phyloP scores from a whole-genome alignment of 805 yeast genomes.

The Cyberlindnera mrakii region DNA sequence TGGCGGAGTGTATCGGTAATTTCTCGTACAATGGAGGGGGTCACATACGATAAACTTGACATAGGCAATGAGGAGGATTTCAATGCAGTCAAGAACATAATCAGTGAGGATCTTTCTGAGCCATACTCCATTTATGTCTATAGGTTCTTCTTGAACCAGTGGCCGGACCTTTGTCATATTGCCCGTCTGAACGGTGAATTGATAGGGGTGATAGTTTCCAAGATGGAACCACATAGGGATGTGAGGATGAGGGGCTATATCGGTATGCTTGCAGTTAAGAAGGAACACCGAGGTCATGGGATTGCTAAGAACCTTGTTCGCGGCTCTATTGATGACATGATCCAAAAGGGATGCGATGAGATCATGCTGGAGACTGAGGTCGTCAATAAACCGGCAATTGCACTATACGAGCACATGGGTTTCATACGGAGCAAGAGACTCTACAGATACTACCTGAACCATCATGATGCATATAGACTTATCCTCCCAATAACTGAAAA shows the following conservation, averaged over 20 bases:
- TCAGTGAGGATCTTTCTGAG: constrained; percentile 75
- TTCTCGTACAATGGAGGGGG: constrained; percentile 1
- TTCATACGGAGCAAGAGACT: constrained; percentile 70
- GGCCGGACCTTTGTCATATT: constrained; percentile 81
- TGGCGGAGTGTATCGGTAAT: no score
- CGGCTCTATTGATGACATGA: constrained; percentile 59
- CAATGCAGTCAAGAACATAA: constrained; percentile 45
- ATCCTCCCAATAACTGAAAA: constrained; percentile 72
- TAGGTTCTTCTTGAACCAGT: constrained; percentile 78
- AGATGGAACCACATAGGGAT: constrained; percentile 69
- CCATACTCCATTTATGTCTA: constrained; percentile 94
- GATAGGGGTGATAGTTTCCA: constrained; percentile 83
- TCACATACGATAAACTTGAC: constrained; percentile 20
- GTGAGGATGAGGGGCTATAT: constrained; percentile 83
- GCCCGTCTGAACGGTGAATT: constrained; percentile 43
- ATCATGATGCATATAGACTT: constrained; percentile 88
- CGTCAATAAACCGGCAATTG: constrained; percentile 63
- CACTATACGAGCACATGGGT: constrained; percentile 69
- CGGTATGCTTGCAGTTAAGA: constrained; percentile 90
- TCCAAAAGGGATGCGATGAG: constrained; percentile 68
- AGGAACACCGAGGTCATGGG: constrained; percentile 66
- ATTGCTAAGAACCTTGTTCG: constrained; percentile 72
- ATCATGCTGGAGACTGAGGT: constrained; percentile 92
- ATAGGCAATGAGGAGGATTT: constrained; percentile 35
- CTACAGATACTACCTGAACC: constrained; percentile 81